These are phyloP conservation scores for Nicotiana attenuata DNA, from an alignment of 257 asterid species.

Conservation along the genomic window DNA sequence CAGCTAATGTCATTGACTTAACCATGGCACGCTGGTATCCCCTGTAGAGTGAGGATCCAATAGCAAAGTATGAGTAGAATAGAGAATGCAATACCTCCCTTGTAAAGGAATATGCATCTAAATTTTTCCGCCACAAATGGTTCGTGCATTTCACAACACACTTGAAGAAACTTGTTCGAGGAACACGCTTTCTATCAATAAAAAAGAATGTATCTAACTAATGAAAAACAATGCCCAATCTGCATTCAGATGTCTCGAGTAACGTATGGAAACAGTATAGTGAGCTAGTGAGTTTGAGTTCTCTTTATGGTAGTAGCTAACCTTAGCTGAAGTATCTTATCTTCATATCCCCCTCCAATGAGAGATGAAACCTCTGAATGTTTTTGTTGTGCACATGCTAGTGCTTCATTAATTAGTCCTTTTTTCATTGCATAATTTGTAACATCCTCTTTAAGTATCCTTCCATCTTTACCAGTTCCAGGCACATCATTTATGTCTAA, in stretches of 20 bases:
- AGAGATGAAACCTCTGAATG: conserved; percentile 28
- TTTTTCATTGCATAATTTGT: conserved; percentile 40
- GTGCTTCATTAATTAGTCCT: conserved; percentile 39
- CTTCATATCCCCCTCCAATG: conserved; percentile 45
- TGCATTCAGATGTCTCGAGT: background rate
- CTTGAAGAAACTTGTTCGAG: background rate
- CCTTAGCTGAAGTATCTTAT: conserved; percentile 64
- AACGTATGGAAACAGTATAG: background rate
- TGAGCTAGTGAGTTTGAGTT: background rate
- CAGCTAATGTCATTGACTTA: conserved; percentile 85
- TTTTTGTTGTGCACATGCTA: conserved; percentile 25
- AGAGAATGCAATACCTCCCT: background rate
- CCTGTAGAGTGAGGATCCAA: conserved; percentile 38
- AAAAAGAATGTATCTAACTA: background rate
- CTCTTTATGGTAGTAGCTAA: conserved; percentile 9
- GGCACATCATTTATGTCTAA: conserved; percentile 54
- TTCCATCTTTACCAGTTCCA: conserved; percentile 76
- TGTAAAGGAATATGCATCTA: background rate
- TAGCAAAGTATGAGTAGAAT: background rate
- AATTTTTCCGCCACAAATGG: background rate
- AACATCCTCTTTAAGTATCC: conserved; percentile 74
- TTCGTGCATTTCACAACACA: background rate
- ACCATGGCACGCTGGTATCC: conserved; percentile 98
- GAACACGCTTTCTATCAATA: background rate
- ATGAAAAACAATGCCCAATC: background rate